Percentiles rank a stretch among this genome's conserved stretches.
Evolutionary conservation across 164 flowering plant genomes (phyloP).

Genomic region (Saururus chinensis): DNA sequence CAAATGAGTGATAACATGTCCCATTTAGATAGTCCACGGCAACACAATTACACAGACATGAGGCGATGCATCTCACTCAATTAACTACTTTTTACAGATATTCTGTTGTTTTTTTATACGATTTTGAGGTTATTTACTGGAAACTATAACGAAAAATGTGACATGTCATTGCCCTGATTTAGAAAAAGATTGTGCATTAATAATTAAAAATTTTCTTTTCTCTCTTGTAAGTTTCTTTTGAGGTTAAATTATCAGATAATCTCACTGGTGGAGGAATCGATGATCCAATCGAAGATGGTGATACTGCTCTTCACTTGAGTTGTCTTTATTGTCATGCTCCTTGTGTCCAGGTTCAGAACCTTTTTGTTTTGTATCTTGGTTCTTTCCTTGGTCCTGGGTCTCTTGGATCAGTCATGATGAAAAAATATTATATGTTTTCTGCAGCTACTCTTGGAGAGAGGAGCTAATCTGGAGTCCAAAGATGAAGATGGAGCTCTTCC

Average conservation of each 20-base stretch:
- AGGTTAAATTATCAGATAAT: conserved; percentile 35
- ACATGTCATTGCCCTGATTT: too few species aligned
- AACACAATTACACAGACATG: too few species aligned
- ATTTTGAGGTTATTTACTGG: too few species aligned
- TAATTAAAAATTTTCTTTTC: neutral
- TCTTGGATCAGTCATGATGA: neutral
- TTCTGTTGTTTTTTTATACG: too few species aligned
- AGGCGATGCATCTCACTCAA: too few species aligned
- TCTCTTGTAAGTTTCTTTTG: neutral
- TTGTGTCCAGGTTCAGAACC: conserved; percentile 55
- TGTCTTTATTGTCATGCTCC: conserved; percentile 72
- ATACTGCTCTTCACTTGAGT: conserved; percentile 74
- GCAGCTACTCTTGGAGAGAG: conserved; percentile 77
- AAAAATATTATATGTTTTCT: conserved; percentile 1
- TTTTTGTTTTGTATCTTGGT: neutral
- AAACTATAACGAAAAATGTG: too few species aligned
- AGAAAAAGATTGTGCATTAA: too few species aligned
- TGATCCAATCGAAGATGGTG: conserved; percentile 82
- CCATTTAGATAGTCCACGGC: too few species aligned
- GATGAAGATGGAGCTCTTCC: conserved; percentile 98
- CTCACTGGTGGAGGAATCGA: conserved; percentile 50
- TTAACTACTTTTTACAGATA: too few species aligned
- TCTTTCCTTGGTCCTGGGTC: neutral
- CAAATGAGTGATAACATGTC: too few species aligned
- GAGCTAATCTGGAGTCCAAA: conserved; percentile 62